A percentile compares a stretch with the other conserved stretches of the same genome.
These are phyloP conservation scores for Garcia nutans DNA, from an alignment of 345 rosid species.

Conservation along the genomic window DNA sequence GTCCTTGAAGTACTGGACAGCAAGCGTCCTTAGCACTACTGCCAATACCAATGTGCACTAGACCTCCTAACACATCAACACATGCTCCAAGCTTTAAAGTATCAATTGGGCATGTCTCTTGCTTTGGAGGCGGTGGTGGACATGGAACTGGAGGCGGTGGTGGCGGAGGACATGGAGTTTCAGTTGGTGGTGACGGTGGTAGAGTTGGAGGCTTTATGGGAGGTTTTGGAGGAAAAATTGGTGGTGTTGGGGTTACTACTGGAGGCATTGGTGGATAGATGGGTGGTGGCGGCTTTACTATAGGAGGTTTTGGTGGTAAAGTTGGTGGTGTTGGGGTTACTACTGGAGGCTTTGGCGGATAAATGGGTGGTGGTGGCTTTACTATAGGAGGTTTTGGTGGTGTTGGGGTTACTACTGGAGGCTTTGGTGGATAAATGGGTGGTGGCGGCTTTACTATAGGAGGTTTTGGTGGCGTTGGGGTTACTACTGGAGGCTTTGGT, in stretches of 20 bases:
- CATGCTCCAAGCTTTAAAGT: conserved; percentile 75
- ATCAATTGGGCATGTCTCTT: conserved; percentile 67
- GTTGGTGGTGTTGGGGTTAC: conserved; percentile 10
- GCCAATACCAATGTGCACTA: conserved; percentile 75
- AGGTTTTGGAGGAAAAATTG: conserved; percentile 23
- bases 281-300: conserved; percentile 7
- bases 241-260: conserved; percentile 2
- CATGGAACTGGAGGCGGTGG: conserved; percentile 30
- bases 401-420: conserved; percentile 22
- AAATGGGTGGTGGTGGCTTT: not conserved
- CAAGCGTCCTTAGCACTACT: conserved; percentile 68
- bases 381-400: not conserved
- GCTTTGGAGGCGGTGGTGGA: conserved; percentile 29
- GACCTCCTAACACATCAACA: conserved; percentile 83
- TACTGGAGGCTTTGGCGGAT: not conserved
- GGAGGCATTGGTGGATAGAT: conserved; percentile 14
- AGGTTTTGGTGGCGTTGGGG: conserved; percentile 18
- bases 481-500: conserved; percentile 25
- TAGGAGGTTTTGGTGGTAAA: not conserved
- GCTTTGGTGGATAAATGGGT: conserved; percentile 26
- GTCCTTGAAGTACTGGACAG: conserved; percentile 78
- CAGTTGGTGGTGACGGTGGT: conserved; percentile 20
- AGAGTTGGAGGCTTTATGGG: conserved; percentile 30
- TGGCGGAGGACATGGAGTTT: conserved; percentile 29
- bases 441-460: conserved; percentile 16